These are phyloP conservation scores for Ichthyophthirius multifiliis DNA, from an alignment of 169 alveolate species.

Conservation along the genomic window DNA sequence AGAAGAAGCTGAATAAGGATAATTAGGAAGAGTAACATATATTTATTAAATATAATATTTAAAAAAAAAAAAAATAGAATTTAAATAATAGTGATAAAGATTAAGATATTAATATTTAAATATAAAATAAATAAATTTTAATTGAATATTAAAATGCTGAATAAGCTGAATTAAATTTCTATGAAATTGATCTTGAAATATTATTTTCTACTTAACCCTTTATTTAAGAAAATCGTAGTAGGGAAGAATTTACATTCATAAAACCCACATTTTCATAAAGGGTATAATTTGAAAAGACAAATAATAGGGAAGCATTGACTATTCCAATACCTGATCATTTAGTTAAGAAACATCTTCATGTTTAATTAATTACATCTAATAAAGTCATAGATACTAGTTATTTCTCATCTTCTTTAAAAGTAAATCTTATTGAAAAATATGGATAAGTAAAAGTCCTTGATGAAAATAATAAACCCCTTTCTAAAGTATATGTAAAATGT, in stretches of 20 bases:
- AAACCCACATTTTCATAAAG: conserved; percentile 42
- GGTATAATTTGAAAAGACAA: conserved; percentile 12
- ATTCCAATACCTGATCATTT: conserved; percentile 47
- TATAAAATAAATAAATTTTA: neutral
- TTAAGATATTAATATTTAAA: neutral
- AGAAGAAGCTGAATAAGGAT: conserved; percentile 33
- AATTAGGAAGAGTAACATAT: neutral
- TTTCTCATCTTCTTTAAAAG: conserved; percentile 50
- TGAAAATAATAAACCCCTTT: conserved; percentile 43
- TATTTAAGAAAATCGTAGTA: conserved; percentile 21
- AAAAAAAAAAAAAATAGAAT: neutral
- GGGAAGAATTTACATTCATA: conserved; percentile 49
- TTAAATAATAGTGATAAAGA: neutral
- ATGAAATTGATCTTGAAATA: conserved; percentile 59
- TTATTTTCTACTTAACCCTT: conserved; percentile 71
- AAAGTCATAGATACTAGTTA: conserved; percentile 36
- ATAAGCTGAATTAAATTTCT: conserved; percentile 38
- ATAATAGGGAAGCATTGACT: neutral
- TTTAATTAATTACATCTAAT: conserved; percentile 33
- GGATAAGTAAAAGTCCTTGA: conserved; percentile 67
- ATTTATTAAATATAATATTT: neutral
- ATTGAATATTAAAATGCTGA: conserved; percentile 48
- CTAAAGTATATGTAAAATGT: conserved; percentile 70
- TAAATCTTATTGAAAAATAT: conserved; percentile 51
- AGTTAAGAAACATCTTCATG: conserved; percentile 46